Evolutionary conservation across 345 rosid genomes (phyloP), one percentile per base, ranked within the genome.

Genomic region (Murraya paniculata): DNA sequence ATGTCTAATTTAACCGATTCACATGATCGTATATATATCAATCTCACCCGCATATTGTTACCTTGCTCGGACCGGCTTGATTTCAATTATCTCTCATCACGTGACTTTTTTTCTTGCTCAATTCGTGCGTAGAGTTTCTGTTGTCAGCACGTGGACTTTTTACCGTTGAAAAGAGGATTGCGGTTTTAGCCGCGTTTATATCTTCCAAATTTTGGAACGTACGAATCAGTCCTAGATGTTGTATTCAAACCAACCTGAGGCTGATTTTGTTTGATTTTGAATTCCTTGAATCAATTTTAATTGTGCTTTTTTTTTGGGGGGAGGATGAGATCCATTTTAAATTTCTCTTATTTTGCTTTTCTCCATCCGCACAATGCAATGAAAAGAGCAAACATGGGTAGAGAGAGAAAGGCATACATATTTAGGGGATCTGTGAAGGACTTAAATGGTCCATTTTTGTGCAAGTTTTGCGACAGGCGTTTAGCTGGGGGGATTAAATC

Each of bases 401-500:
- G 73, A 28, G 79, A 30, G 72, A 76, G 65, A 80, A 6, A 28
- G 84, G 68, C 31, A 50, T 7, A 74, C 31, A 50, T 7, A 36
- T 78, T 82, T 28, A 78, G 84, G 84, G 66, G 68, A 5, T 53
- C 41, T 64, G 79, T 22, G 1, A 61, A 72, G 35, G 64, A 0
- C 21, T 1, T 39, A 0, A 56, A 41, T 68, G 76, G 64, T 18
- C 24, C 2, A 10, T 56, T 24, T 28, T 45, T 7, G 59, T 82
- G 85, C 28, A 50, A 55, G 0, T 78, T 60, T n/a, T 76, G 82
- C 68, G 8, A 7, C 0, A 9, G 0, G 22, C 22, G 1, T 24
- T 72, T 72, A 72, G n/a, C 75, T 2, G 71, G 62, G 1, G 78
- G 41, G 48, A 21, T 71, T 24, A 76, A 76, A 24, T 83, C 72